Evolutionary conservation across 2,329 filamentous ascomycete species (phyloP).

Genomic region (Trichoderma harzianum): DNA sequence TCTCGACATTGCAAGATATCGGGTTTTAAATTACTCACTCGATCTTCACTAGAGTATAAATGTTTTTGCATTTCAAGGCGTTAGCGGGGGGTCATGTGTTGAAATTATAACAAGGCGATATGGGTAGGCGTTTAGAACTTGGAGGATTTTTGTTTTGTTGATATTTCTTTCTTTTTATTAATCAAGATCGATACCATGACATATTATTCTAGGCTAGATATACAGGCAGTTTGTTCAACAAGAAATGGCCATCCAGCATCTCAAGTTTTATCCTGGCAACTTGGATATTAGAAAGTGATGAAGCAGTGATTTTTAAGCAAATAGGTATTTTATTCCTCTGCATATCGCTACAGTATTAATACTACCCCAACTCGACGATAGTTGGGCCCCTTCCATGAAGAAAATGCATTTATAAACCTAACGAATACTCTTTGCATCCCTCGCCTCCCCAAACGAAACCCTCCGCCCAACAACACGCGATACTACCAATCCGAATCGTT

Average conservation of each 20-base stretch:
- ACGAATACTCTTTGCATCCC: slow-evolving; percentile 8
- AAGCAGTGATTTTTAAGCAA: background rate
- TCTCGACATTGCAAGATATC: background rate
- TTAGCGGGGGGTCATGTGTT: background rate
- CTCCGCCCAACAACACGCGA: background rate
- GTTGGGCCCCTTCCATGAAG: background rate
- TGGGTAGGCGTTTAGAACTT: background rate
- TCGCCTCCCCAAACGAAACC: background rate
- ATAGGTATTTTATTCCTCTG: background rate
- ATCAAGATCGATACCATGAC: slow-evolving; percentile 7
- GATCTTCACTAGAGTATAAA: background rate
- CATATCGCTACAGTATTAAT: background rate
- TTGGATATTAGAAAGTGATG: background rate
- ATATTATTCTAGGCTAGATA: slow-evolving; percentile 14
- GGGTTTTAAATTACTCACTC: background rate
- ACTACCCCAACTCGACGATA: background rate
- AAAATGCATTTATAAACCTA: background rate
- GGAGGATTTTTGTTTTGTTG: background rate
- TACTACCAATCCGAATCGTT: background rate
- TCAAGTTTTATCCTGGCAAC: background rate
- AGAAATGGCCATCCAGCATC: background rate
- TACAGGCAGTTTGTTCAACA: background rate
- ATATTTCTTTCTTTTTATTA: background rate
- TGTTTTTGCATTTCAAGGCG: background rate
- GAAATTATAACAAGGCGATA: background rate